Percentiles rank a stretch among this genome's conserved stretches.
phyloP scores from a whole-genome alignment of 2,329 filamentous ascomycete species.

The Plenodomus lindquistii region DNA sequence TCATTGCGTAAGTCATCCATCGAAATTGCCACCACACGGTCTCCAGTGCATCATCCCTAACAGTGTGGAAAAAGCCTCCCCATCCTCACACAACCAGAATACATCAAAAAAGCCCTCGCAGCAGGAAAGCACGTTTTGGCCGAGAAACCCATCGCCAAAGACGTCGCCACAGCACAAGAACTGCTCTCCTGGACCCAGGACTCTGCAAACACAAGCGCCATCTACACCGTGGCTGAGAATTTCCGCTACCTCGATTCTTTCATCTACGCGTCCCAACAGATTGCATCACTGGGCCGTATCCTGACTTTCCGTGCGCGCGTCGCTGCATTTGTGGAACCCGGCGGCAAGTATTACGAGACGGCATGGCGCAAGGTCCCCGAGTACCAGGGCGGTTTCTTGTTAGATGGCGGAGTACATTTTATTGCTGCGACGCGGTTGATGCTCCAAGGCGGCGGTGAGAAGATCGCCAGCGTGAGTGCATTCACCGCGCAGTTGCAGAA shows the following conservation, averaged over 20 bases:
- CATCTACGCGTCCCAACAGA: slow-evolving; percentile 54
- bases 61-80: no score
- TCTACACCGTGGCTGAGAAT: slow-evolving; percentile 67
- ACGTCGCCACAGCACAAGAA: slow-evolving; percentile 56
- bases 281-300: slow-evolving; percentile 58
- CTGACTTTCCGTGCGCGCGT: slow-evolving; percentile 58
- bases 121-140: slow-evolving; percentile 72
- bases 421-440: slow-evolving; percentile 66
- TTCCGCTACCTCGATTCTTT: slow-evolving; percentile 66
- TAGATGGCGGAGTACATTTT: slow-evolving; percentile 77
- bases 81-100: slow-evolving; percentile 62
- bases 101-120: slow-evolving; percentile 62
- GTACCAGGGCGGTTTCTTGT: slow-evolving; percentile 75
- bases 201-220: slow-evolving; percentile 48
- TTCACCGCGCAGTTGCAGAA: slow-evolving; percentile 59
- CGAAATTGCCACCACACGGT: not conserved
- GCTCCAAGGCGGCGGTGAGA: slow-evolving; percentile 50
- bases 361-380: slow-evolving; percentile 69
- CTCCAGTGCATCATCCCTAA: no score
- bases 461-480: slow-evolving; percentile 56
- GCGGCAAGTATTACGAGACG: slow-evolving; percentile 61
- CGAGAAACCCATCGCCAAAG: slow-evolving; percentile 70
- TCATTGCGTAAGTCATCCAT: slow-evolving; percentile 52
- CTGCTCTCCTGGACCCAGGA: slow-evolving; percentile 52
- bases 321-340: slow-evolving; percentile 51